A percentile compares a stretch with the other conserved stretches of the same genome.
phyloP scores from a whole-genome alignment of 805 yeast species.

The Candida jianshihensis region DNA sequence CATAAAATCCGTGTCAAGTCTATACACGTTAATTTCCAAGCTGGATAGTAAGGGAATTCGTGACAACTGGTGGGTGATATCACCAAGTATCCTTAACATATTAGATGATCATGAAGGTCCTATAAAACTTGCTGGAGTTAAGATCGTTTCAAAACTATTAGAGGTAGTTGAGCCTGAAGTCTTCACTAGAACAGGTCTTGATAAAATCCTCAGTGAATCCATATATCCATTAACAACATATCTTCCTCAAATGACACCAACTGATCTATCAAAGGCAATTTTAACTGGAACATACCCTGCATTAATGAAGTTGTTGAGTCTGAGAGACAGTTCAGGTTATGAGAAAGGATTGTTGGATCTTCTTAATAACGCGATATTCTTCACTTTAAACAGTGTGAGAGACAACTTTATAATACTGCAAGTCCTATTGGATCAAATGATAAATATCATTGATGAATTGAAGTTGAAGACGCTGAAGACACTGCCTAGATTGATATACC shows the following conservation, averaged over 20 bases:
- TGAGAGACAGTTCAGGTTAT: neutral
- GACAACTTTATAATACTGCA: slow-evolving; percentile 14
- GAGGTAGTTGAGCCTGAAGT: slow-evolving; percentile 10
- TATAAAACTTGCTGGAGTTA: slow-evolving; percentile 19
- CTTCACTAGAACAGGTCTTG: slow-evolving; percentile 14
- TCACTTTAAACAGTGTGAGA: slow-evolving; percentile 11
- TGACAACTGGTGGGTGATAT: slow-evolving; percentile 20
- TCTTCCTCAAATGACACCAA: slow-evolving; percentile 20
- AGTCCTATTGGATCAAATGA: slow-evolving; percentile 7
- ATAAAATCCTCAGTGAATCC: slow-evolving; percentile 14
- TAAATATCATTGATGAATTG: slow-evolving; percentile 5
- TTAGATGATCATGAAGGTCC: slow-evolving; percentile 23
- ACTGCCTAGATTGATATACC: slow-evolving; percentile 16
- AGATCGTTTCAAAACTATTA: slow-evolving; percentile 10
- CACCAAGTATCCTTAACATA: slow-evolving; percentile 20
- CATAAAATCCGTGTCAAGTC: slow-evolving; percentile 13
- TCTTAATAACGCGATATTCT: slow-evolving; percentile 14
- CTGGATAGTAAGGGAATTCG: slow-evolving; percentile 4
- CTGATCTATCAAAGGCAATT: slow-evolving; percentile 10
- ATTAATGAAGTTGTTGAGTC: slow-evolving; percentile 7
- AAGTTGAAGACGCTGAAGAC: slow-evolving; percentile 5
- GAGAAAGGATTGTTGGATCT: slow-evolving; percentile 7
- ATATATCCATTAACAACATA: slow-evolving; percentile 18
- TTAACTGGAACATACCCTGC: slow-evolving; percentile 12
- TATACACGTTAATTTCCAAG: slow-evolving; percentile 4